Percentiles rank a stretch among this genome's conserved stretches.
These are phyloP conservation scores for Solanum bukasovii DNA, from an alignment of 257 asterid genomes.

Conservation along the genomic window DNA sequence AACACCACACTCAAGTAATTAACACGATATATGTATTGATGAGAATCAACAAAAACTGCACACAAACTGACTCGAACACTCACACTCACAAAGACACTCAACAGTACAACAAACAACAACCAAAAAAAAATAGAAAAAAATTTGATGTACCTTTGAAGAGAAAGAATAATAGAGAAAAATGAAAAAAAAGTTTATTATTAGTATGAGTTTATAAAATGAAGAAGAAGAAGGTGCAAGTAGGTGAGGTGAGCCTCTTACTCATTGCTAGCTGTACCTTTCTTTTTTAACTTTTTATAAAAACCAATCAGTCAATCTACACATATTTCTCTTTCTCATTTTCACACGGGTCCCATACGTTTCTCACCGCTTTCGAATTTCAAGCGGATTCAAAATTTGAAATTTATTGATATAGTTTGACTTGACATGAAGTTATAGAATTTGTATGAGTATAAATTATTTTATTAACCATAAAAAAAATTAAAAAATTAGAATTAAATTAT, in stretches of 20 bases:
- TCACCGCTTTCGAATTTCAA: background rate
- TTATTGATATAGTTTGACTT: background rate
- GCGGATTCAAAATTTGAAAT: background rate
- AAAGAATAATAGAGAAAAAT: background rate
- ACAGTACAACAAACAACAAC: background rate
- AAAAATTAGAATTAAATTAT: background rate
- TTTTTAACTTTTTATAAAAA: background rate
- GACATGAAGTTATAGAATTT: background rate
- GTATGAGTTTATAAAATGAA: background rate
- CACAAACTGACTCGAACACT: background rate
- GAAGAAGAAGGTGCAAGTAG: background rate
- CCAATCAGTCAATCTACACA: background rate
- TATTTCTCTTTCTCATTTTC: background rate
- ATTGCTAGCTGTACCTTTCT: background rate
- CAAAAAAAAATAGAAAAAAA: background rate
- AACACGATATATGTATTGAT: background rate
- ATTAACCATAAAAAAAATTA: background rate
- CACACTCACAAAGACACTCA: background rate
- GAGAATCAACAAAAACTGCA: background rate
- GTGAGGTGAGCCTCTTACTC: background rate
- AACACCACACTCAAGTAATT: too few relatives aligned
- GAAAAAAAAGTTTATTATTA: background rate
- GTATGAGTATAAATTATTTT: background rate
- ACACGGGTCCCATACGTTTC: background rate
- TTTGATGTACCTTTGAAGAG: background rate